Base-by-base conservation (phyloP, 306 rosid species). In the Rosa chinensis region DNA sequence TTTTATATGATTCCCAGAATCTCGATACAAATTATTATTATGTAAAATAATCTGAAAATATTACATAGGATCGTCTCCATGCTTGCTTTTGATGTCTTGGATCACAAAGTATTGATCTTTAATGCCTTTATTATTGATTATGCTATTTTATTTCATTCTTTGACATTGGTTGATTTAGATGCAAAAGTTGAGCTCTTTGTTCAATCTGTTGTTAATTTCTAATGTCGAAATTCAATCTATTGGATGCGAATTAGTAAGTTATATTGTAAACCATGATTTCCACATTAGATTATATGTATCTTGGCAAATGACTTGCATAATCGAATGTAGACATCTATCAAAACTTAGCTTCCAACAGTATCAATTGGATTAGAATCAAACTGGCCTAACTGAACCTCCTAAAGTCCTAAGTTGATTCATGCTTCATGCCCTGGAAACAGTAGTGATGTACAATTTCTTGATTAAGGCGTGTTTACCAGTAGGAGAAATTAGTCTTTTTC, bases 161-260 rank as follows among this genome's bases (percentile, higher is more conserved):
- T 13, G 45, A 8, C 7, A 35, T 56, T 37, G 53, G 18, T 79
- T 63, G 66, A 35, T 56, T 59, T 61, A 20, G 37, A 68, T 68
- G 78, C 53, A 32, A 71, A 61, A 18, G 9, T 35, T 79, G 73
- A 21, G 67, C 58, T 79, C 40, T 1, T 72, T 39, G 55, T 62
- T 42, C 47, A 35, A n/a, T 32, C 21, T 52, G 20, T 6, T 28
- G 5, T 32, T 12, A 3, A 4, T n/a, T 50, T 50, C 56, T 45
- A 11, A 20, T 61, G 77, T 58, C 25, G 43, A 25, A 42, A 16
- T 43, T 74, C 12, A 40, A 56, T 73, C 39, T n/a, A 23, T 5
- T 13, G 59, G 47, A 17, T 40, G 9, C 0, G 58, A 43, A 40
- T 58, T 59, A 11, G 25, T 43, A 23, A 2, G 9, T 40, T 0